Evolutionary conservation across 345 rosid genomes (phyloP).

Genomic region (Eucalyptus decipiens): DNA sequence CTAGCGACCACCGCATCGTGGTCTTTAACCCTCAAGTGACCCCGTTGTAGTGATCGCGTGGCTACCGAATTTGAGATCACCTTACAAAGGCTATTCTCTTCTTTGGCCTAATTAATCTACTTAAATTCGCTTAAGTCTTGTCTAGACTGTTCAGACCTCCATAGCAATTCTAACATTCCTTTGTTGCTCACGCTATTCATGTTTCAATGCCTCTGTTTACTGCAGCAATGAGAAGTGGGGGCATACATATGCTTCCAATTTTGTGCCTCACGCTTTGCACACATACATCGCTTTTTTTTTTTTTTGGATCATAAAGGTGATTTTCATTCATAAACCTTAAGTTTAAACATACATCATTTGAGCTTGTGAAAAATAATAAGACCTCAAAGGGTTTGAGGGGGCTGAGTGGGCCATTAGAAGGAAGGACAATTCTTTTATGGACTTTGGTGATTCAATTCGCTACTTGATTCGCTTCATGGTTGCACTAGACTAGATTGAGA

Average conservation of each 20-base stretch:
- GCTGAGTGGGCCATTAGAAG: not conserved
- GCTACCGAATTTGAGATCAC: not conserved
- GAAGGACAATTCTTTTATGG: not conserved
- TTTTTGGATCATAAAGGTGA: not conserved
- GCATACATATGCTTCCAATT: not conserved
- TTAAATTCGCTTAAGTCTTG: not conserved
- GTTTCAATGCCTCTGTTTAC: not conserved
- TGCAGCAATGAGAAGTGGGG: not conserved
- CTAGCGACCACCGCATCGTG: not conserved
- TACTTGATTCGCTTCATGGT: accelerated
- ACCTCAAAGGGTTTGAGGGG: not conserved
- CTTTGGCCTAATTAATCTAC: not conserved
- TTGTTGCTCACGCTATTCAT: not conserved
- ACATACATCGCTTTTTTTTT: not conserved
- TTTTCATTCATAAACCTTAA: not conserved
- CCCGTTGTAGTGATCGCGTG: not conserved
- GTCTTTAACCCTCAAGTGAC: not conserved
- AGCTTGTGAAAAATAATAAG: not conserved
- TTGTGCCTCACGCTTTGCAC: not conserved
- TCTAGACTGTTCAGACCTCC: not conserved
- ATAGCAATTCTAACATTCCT: not conserved
- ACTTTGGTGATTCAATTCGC: accelerated
- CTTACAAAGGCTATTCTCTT: not conserved
- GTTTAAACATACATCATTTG: not conserved
- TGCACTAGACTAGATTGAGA: not conserved